phyloP scores from a whole-genome alignment of 1,139 yeast species.

The Diutina ranongensis region DNA sequence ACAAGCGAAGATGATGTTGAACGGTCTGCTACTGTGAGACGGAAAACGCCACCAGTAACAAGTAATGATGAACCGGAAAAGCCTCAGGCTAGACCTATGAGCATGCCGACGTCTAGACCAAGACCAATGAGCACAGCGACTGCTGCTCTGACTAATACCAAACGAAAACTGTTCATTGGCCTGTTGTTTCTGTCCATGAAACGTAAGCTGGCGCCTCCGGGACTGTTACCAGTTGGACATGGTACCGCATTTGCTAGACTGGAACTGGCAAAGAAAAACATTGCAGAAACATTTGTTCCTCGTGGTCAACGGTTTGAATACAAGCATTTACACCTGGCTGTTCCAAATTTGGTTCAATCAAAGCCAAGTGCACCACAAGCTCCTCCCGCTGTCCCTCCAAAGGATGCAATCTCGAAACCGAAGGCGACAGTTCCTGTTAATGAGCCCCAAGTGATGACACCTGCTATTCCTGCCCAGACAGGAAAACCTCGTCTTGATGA shows the following conservation, averaged over 20 bases:
- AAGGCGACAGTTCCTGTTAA: background rate
- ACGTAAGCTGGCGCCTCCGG: slow-evolving; percentile 2
- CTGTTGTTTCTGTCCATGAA: slow-evolving; percentile 2
- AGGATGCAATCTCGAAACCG: background rate
- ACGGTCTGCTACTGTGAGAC: background rate
- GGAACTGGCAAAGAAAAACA: slow-evolving; percentile 4
- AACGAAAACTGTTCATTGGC: background rate
- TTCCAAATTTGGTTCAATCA: background rate
- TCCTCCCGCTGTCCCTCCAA: background rate
- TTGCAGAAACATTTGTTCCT: background rate
- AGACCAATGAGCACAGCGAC: background rate
- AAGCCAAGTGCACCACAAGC: background rate
- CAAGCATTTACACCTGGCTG: slow-evolving; percentile 1
- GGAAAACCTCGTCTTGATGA: background rate
- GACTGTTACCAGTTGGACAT: background rate
- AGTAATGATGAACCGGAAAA: background rate
- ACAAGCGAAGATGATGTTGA: background rate
- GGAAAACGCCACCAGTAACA: background rate
- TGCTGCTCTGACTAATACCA: background rate
- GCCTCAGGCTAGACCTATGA: background rate
- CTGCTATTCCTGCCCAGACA: background rate
- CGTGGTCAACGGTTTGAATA: background rate
- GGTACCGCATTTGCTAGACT: background rate
- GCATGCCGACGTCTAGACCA: background rate
- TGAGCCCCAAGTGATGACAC: background rate